Evolutionary conservation across 1,284 basidiomycete genomes (phyloP), one percentile per base, ranked within the genome.

Genomic region (Ganoderma sinense): DNA sequence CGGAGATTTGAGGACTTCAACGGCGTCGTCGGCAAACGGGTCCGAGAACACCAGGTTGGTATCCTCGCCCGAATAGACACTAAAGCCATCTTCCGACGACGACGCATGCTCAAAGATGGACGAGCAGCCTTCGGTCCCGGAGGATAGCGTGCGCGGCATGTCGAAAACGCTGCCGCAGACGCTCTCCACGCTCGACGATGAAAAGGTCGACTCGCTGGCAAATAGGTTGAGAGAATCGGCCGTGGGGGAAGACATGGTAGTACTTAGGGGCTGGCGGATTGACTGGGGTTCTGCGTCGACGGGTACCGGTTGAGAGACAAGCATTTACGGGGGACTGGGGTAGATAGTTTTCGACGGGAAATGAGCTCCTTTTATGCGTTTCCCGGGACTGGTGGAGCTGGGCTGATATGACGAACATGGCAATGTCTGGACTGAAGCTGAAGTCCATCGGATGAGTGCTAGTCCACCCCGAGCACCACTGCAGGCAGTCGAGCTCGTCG

Each of bases 131-230:
- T 45, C 23, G 40, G 64, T 51, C 20, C 31, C 61, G 45, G 55
- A 53, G 18, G 69, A 65, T 16, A 64, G 61, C 0, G 45, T 10
- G 39, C 36, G 66, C 5, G 53, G 36, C 39, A 61, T 18, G 39
- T 65, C 63, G 41, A 60, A 67, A 36, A 69, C 62, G 56, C 64
- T 56, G 64, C 56, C 61, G 26, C 62, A 51, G 53, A 61, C 64
- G 53, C 62, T 69, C 53, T 67, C 67, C 26, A 62, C 64, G 43
- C 67, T 51, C 11, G 70, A 71, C 26, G 58, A 68, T 33, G 58
- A 68, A 41, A 64, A 66, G 31, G 45, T 48, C 10, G 55, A 56
- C 5, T 53, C 29, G 33, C 29, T 20, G 48, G 67, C 26, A 33
- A 40, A 18, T 13, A 62, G n/a, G 62, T 67, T 62, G 33, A 62